Percentiles rank a stretch among this genome's conserved stretches.
These are phyloP conservation scores for Capronia epimyces DNA, from an alignment of 2,329 filamentous ascomycete species.

Conservation along the genomic window DNA sequence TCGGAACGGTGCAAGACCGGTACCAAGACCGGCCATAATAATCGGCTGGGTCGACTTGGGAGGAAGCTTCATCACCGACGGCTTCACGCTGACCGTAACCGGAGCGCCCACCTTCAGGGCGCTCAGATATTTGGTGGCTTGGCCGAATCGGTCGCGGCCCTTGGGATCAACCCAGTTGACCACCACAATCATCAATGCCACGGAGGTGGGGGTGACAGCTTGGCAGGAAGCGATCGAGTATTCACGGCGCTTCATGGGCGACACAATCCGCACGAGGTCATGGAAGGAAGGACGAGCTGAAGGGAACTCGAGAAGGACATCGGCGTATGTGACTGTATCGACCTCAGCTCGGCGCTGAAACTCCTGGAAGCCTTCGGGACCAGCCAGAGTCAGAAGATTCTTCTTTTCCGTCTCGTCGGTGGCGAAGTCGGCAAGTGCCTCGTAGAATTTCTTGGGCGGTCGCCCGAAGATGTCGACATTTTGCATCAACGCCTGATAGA, in stretches of 20 bases:
- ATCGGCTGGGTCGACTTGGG: slow-evolving; percentile 79
- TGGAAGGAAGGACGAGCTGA: slow-evolving; percentile 85
- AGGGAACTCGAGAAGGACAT: slow-evolving; percentile 80
- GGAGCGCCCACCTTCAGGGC: slow-evolving; percentile 66
- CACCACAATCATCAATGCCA: slow-evolving; percentile 93
- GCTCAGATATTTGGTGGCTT: slow-evolving; percentile 87
- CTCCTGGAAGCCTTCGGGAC: slow-evolving; percentile 73
- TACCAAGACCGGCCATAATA: slow-evolving; percentile 99
- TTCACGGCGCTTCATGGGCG: slow-evolving; percentile 89
- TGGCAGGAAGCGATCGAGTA: slow-evolving; percentile 99
- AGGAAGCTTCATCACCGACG: slow-evolving; percentile 98
- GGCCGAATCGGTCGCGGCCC: slow-evolving; percentile 83
- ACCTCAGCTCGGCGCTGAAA: slow-evolving; percentile 90
- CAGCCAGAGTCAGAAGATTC: slow-evolving; percentile 68
- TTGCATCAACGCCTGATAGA: slow-evolving; percentile 84
- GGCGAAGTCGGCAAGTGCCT: slow-evolving; percentile 80
- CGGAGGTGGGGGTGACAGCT: slow-evolving; percentile 82
- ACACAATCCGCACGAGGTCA: slow-evolving; percentile 80
- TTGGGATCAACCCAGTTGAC: slow-evolving; percentile 89
- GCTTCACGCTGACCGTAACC: slow-evolving; percentile 91
- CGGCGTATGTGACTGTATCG: slow-evolving; percentile 85
- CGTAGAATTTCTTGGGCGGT: slow-evolving; percentile 97
- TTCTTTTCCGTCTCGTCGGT: slow-evolving; percentile 75
- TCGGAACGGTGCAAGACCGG: slow-evolving; percentile 96
- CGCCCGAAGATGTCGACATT: slow-evolving; percentile 96